Conservation (phyloP, 345 rosid genomes). For the Hibiscus mutabilis region DNA sequence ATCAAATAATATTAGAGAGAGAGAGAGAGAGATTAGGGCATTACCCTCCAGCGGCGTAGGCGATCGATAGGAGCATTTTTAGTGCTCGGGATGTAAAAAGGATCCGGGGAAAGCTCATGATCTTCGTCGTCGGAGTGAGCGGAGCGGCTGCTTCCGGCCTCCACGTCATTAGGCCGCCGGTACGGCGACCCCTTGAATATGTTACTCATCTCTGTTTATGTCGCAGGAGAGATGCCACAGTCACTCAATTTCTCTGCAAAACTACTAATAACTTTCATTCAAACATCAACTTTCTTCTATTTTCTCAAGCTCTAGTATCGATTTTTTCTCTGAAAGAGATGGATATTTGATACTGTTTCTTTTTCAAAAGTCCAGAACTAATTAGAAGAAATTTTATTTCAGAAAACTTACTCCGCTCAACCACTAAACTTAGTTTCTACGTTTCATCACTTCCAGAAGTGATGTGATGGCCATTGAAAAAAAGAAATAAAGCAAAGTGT, state of each 20-base stretch:
- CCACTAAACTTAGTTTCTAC: not conserved
- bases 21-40: not conserved
- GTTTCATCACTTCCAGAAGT: not conserved
- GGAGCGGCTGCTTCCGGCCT: constrained; percentile 36
- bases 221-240: constrained; percentile 69
- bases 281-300: not conserved
- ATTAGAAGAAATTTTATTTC: not conserved
- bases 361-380: not conserved
- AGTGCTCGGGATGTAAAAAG: constrained; percentile 61
- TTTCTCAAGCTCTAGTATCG: not conserved
- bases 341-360: too few relatives aligned
- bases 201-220: constrained; percentile 27
- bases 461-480: not conserved
- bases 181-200: constrained; percentile 30
- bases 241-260: not conserved
- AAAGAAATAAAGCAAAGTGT: not conserved
- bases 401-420: not conserved
- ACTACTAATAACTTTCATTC: not conserved
- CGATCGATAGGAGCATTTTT: constrained; percentile 63
- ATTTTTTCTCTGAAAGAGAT: not conserved
- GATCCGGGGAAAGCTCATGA: constrained; percentile 28
- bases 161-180: constrained; percentile 36
- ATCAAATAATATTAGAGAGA: not conserved
- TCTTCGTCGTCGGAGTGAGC: constrained; percentile 13
- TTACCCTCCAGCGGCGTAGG: constrained; percentile 87